Conservation (phyloP, 2,329 filamentous ascomycete genomes). For the Penicillium sp. region DNA sequence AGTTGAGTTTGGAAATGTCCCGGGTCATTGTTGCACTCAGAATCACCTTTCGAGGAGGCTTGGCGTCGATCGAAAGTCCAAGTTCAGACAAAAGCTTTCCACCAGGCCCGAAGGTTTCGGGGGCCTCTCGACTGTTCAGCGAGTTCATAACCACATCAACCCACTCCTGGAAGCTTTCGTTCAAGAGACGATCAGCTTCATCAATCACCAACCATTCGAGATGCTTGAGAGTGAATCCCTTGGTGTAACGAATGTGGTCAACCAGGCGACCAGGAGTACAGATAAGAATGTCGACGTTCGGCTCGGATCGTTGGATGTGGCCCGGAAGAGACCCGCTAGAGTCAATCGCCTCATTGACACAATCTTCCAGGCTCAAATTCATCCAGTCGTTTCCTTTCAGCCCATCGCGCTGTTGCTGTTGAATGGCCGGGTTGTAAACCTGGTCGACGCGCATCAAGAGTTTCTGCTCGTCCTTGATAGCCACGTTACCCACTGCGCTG, state of each 20-base stretch:
- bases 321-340: slow-evolving; percentile 49
- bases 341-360: slow-evolving; percentile 42
- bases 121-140: slow-evolving; percentile 53
- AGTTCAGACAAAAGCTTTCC: slow-evolving; percentile 32
- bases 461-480: slow-evolving; percentile 64
- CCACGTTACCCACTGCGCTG: slow-evolving; percentile 76
- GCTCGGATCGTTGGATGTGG: slow-evolving; percentile 63
- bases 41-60: slow-evolving; percentile 70
- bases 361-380: slow-evolving; percentile 45
- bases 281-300: slow-evolving; percentile 81
- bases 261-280: slow-evolving; percentile 90
- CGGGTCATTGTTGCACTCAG: slow-evolving; percentile 90
- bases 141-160: slow-evolving; percentile 64
- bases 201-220: slow-evolving; percentile 89
- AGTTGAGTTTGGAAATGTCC: slow-evolving; percentile 75
- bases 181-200: slow-evolving; percentile 86
- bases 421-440: slow-evolving; percentile 63
- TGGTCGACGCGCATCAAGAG: slow-evolving; percentile 62
- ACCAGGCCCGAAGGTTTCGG: slow-evolving; percentile 45
- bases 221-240: slow-evolving; percentile 73
- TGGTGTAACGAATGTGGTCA: slow-evolving; percentile 81
- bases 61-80: slow-evolving; percentile 39
- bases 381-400: slow-evolving; percentile 47
- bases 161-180: slow-evolving; percentile 93
- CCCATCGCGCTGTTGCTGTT: slow-evolving; percentile 42